phyloP scores from a whole-genome alignment of 768 basidiomycete species.

The Trichaptum fuscoviolaceum region DNA sequence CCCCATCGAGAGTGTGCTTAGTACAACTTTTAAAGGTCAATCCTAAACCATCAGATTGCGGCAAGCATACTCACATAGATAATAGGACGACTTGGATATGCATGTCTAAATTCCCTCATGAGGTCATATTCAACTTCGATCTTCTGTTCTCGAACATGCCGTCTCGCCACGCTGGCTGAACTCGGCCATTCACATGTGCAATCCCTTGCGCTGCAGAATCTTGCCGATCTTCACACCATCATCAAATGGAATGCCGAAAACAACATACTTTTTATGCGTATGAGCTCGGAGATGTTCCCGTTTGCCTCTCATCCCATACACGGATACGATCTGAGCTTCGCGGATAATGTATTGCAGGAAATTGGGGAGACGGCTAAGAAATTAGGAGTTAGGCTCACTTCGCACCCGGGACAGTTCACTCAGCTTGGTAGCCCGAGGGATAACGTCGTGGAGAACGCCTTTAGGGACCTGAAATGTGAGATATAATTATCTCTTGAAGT shows the following conservation, averaged over 20 bases:
- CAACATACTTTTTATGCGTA: conserved; percentile 76
- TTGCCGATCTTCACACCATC: conserved; percentile 62
- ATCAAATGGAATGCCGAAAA: conserved; percentile 93
- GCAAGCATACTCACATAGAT: neutral
- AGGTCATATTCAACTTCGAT: conserved; percentile 67
- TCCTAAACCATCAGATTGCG: conserved; percentile 32
- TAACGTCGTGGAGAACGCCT: conserved; percentile 66
- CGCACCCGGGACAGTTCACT: conserved; percentile 86
- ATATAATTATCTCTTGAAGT: neutral
- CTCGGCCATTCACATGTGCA: conserved; percentile 38
- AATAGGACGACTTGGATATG: conserved; percentile 47
- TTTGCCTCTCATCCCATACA: conserved; percentile 79
- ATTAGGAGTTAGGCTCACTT: conserved; percentile 74
- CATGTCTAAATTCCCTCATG: conserved; percentile 82
- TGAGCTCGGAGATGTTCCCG: conserved; percentile 92
- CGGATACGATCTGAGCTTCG: conserved; percentile 80
- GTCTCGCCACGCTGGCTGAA: conserved; percentile 30
- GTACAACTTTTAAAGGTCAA: conserved; percentile 66
- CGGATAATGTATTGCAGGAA: conserved; percentile 46
- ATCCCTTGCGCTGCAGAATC: conserved; percentile 72
- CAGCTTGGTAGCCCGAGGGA: conserved; percentile 76
- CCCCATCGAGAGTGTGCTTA: conserved; percentile 61
- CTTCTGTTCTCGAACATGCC: conserved; percentile 72
- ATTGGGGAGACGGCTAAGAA: conserved; percentile 64
- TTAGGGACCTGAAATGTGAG: conserved; percentile 68